Evolutionary conservation across 371 early-diverging fungal species (phyloP), one percentile per base, ranked within the genome.

Genomic region (Rhizopus delemar): DNA sequence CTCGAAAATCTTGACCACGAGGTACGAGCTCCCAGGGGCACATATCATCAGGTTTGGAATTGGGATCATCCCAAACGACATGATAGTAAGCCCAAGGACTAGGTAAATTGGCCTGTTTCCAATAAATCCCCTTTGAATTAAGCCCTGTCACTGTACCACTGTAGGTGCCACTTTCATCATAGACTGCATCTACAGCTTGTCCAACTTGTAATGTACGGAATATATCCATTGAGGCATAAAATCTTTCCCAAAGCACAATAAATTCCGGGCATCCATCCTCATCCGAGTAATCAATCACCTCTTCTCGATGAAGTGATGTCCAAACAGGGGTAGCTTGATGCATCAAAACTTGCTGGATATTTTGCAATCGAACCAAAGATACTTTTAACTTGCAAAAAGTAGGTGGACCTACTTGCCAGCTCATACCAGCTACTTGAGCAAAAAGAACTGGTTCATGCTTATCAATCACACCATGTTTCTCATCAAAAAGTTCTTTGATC

Each of bases 181-280:
- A 90, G 32, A 87, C 68, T 0, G 84, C 88, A 65, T 82, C 80
- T 4, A 90, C 88, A 4, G 73, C 60, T 46, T 87, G 82, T 22
- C 87, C 85, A 2, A 68, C 63, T 3, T 65, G 64, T 2, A 85
- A 65, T 13, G 63, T 57, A 5, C 51, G 53, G 22, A 76, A 74
- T 5, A 80, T 67, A 15, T 71, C 68, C 79, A 87, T 74, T 3
- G 86, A 84, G 8, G 83, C 75, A 41, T 80, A 69, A 61, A 88
- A 90, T 0, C 85, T 74, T 15, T 82, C 75, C 62, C 82, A 87
- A 12, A 88, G 75, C 0, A 90, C 78, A 46, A 89, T 62, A 57
- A 90, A 90, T 59, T 90, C 91, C 0, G 89, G 89, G 13, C 79
- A 75, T 12, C 84, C 86, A 35, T 87, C 89, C 51, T 85, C 83